Conservation (phyloP, 179 eudicot species). For the Spergularia azorica region DNA sequence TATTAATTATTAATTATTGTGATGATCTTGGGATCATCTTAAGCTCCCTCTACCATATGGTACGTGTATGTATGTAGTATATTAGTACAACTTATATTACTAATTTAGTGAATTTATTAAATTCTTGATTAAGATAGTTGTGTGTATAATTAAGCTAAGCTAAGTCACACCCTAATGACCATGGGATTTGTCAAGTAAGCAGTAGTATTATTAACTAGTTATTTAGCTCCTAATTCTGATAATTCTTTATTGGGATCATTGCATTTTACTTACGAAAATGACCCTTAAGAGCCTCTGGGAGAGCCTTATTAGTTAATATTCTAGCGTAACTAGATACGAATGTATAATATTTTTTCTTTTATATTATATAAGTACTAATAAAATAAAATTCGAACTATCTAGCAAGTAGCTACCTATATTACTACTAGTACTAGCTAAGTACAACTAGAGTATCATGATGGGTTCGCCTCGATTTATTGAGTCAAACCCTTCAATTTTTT, state of each 20-base stretch:
- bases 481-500: conserved; percentile 27
- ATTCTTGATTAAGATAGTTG: too few relatives aligned
- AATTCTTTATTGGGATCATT: conserved; percentile 44
- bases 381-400: neutral
- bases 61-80: neutral
- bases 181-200: conserved; percentile 32
- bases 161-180: conserved; percentile 39
- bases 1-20: neutral
- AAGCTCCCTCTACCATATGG: conserved; percentile 15
- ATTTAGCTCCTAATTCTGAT: conserved; percentile 20
- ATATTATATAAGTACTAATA: neutral
- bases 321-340: too few relatives aligned
- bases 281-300: neutral
- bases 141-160: conserved; percentile 11
- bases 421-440: neutral
- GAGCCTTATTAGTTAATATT: too few relatives aligned
- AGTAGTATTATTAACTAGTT: neutral
- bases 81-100: neutral
- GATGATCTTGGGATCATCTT: conserved; percentile 20
- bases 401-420: conserved; percentile 14
- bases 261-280: conserved; percentile 3
- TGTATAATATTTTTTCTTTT: neutral
- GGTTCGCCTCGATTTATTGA: conserved; percentile 23
- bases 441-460: conserved; percentile 14
- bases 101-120: too few relatives aligned